Percentiles rank a stretch among this genome's conserved stretches.
phyloP scores from a whole-genome alignment of 2,329 filamentous ascomycete genomes.

The Penicillium brasilianum region DNA sequence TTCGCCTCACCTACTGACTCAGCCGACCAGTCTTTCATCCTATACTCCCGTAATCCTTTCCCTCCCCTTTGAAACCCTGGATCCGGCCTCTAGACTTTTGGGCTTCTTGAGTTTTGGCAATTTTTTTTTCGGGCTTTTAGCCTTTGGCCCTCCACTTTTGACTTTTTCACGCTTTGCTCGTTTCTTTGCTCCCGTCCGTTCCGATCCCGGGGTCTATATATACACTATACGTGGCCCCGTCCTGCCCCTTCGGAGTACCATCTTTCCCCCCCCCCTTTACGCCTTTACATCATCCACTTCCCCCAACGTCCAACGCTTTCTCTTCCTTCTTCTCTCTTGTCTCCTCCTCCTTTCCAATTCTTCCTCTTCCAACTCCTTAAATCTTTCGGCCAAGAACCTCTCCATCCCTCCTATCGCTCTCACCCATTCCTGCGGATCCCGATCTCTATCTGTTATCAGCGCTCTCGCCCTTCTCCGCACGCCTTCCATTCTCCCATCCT shows the following conservation, averaged over 20 bases:
- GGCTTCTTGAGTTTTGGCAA: not conserved
- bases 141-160: slow-evolving; percentile 9
- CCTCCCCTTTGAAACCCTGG: slow-evolving; percentile 12
- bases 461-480: slow-evolving; percentile 14
- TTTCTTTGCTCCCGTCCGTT: slow-evolving; percentile 29
- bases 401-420: not conserved
- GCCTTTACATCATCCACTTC: slow-evolving; percentile 15
- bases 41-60: not conserved
- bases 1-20: slow-evolving; percentile 28
- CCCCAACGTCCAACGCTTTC: slow-evolving; percentile 9
- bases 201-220: slow-evolving; percentile 30
- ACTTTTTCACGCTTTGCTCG: slow-evolving; percentile 15
- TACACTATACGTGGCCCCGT: slow-evolving; percentile 11
- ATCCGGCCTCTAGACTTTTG: slow-evolving; percentile 2
- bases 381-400: not conserved
- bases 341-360: slow-evolving; percentile 10
- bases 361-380: not conserved
- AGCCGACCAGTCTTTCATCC: slow-evolving; percentile 15
- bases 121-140: slow-evolving; percentile 7
- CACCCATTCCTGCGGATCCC: slow-evolving; percentile 1
- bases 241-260: slow-evolving; percentile 11
- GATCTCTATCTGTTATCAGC: slow-evolving; percentile 8
- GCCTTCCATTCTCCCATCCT: slow-evolving; percentile 5
- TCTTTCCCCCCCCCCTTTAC: slow-evolving; percentile 7
- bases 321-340: slow-evolving; percentile 14